These are phyloP conservation scores for Meyerozyma athensensis DNA, from an alignment of 1,139 yeast genomes.

Conservation along the genomic window DNA sequence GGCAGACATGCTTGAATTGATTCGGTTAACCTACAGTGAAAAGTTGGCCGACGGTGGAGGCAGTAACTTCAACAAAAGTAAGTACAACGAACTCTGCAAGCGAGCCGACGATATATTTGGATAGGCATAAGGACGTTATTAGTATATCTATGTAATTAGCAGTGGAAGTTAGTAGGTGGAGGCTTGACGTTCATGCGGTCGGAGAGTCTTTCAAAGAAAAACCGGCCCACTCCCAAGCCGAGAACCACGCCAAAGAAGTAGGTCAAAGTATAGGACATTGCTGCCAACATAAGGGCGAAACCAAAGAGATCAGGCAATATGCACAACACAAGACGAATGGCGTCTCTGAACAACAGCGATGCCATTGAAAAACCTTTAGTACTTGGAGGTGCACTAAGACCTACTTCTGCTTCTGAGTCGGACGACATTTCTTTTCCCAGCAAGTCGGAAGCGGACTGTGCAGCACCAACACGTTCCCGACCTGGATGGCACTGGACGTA, in stretches of 20 bases:
- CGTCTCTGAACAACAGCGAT: constrained; percentile 42
- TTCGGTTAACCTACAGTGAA: constrained; percentile 47
- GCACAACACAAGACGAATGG: constrained; percentile 48
- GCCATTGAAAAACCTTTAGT: constrained; percentile 15
- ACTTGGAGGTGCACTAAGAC: constrained; percentile 9
- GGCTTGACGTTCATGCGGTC: constrained; percentile 28
- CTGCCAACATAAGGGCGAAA: constrained; percentile 71
- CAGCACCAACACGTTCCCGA: constrained; percentile 4
- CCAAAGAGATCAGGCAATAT: constrained; percentile 63
- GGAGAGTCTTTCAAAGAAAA: constrained; percentile 56
- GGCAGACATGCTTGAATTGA: constrained; percentile 33
- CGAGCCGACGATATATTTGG: constrained; percentile 17
- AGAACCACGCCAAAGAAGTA: constrained; percentile 70
- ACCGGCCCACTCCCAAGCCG: constrained; percentile 67
- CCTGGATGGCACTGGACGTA: constrained; percentile 16
- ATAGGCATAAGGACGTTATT: background rate
- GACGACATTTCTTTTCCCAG: background rate
- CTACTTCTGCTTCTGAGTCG: constrained; percentile 4
- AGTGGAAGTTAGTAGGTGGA: background rate
- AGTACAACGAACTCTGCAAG: constrained; percentile 33
- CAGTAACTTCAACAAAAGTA: constrained; percentile 34
- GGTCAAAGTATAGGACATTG: constrained; percentile 61
- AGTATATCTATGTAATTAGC: background rate
- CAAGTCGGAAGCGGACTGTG: constrained; percentile 5
- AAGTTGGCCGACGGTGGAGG: constrained; percentile 40